Evolutionary conservation across 805 yeast species (phyloP).

Genomic region (Isabelozyma pseudorhagii): DNA sequence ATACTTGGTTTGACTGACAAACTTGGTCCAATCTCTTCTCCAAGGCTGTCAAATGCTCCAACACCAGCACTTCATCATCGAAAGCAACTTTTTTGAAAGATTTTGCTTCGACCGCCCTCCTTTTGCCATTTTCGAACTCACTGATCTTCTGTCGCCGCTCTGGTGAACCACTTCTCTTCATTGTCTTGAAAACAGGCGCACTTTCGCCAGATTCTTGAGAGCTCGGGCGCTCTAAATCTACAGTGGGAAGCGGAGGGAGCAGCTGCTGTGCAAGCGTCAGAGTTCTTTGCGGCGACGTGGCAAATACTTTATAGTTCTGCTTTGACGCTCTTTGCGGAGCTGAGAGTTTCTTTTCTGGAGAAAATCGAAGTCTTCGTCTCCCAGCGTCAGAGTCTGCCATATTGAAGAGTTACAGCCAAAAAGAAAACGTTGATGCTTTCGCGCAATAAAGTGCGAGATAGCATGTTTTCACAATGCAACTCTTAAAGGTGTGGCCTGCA

Average conservation of each 20-base stretch:
- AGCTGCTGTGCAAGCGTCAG: not conserved
- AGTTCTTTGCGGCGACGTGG: not conserved
- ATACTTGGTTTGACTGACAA: not conserved
- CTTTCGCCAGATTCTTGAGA: not conserved
- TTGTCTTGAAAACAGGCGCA: slow-evolving; percentile 9
- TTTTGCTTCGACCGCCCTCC: slow-evolving; percentile 16
- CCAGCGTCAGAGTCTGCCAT: not conserved
- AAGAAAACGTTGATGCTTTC: not conserved
- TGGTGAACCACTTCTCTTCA: slow-evolving; percentile 34
- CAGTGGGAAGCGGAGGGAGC: not conserved
- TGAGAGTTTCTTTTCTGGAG: not conserved
- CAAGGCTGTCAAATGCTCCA: not conserved
- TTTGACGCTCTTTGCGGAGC: not conserved
- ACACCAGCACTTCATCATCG: slow-evolving; percentile 3
- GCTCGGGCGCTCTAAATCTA: not conserved
- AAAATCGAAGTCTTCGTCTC: not conserved
- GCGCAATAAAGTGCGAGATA: not conserved
- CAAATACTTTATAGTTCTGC: not conserved
- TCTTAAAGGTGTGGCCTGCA: too few relatives aligned
- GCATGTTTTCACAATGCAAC: too few relatives aligned
- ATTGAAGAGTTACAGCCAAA: too few relatives aligned
- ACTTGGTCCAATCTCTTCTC: not conserved
- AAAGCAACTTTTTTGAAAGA: slow-evolving; percentile 4
- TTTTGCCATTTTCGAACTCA: slow-evolving; percentile 21
- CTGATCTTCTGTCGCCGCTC: slow-evolving; percentile 25